Evolutionary conservation across 2,329 filamentous ascomycete genomes (phyloP).

Genomic region (Scedosporium apiospermum): DNA sequence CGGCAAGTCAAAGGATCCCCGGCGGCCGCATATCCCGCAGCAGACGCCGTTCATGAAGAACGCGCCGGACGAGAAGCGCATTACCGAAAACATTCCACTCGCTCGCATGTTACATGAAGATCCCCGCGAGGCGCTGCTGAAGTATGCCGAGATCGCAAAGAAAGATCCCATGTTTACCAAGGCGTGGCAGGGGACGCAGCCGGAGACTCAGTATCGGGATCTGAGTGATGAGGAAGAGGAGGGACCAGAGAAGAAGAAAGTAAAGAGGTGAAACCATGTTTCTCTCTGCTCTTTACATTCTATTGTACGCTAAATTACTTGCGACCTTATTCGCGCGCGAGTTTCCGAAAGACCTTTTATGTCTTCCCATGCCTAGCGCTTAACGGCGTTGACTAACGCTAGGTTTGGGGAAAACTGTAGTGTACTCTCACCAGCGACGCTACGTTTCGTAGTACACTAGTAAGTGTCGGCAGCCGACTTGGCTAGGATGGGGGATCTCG

Average conservation of each 20-base stretch:
- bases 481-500: too few species aligned
- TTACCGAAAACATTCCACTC: constrained; percentile 79
- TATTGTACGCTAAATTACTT: too few species aligned
- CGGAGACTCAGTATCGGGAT: constrained; percentile 65
- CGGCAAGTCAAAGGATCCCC: constrained; percentile 67
- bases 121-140: constrained; percentile 83
- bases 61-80: constrained; percentile 82
- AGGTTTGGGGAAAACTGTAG: too few species aligned
- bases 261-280: constrained; percentile 2
- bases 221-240: constrained; percentile 11
- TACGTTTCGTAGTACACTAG: too few species aligned
- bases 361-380: too few species aligned
- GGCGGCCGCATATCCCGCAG: constrained; percentile 73
- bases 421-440: too few species aligned
- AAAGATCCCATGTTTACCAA: constrained; percentile 92
- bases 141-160: constrained; percentile 88
- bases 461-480: too few species aligned
- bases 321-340: too few species aligned
- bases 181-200: constrained; percentile 87
- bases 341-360: too few species aligned
- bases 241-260: constrained; percentile 13
- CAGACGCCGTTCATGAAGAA: constrained; percentile 85
- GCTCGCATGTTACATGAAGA: constrained; percentile 94
- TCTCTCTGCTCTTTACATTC: not conserved
- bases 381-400: too few species aligned